A percentile compares a stretch with the other conserved stretches of the same genome.
phyloP scores from a whole-genome alignment of 257 asterid genomes.

The Plantago ovata region DNA sequence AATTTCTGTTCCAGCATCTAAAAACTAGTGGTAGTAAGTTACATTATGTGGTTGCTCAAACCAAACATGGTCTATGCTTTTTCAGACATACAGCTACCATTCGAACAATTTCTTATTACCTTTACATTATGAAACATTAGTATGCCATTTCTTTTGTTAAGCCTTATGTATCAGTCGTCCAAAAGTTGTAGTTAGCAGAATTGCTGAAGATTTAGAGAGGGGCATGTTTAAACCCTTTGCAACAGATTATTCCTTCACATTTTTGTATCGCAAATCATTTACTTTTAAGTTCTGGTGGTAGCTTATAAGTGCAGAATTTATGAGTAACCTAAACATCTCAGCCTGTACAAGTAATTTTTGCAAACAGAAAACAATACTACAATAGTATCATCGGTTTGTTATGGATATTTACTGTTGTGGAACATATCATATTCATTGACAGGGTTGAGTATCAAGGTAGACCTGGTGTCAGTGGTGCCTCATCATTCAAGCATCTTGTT shows the following conservation, averaged over 20 bases:
- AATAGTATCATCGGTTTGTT: conserved; percentile 2
- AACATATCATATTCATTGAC: conserved; percentile 27
- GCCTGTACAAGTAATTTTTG: conserved; percentile 21
- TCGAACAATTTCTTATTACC: neutral
- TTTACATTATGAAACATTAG: neutral
- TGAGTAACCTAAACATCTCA: neutral
- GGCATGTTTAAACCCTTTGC: too few species aligned
- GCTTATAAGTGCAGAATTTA: conserved; percentile 3
- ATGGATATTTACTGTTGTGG: conserved; percentile 18
- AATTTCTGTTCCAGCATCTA: conserved; percentile 1
- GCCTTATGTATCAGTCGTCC: neutral
- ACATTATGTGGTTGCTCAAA: neutral
- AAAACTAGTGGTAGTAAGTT: too few species aligned
- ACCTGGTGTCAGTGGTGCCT: conserved; percentile 60
- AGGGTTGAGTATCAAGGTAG: conserved; percentile 93
- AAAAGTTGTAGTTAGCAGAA: neutral
- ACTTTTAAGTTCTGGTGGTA: conserved; percentile 1
- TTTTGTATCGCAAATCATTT: neutral
- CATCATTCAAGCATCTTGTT: conserved; percentile 92
- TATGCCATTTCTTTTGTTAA: too few species aligned
- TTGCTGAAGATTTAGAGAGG: neutral
- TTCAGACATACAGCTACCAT: neutral
- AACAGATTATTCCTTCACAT: neutral
- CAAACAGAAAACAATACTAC: conserved; percentile 2
- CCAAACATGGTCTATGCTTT: neutral